Conservation (phyloP, 305 asterid species). For the Fraxinus angustifolia region DNA sequence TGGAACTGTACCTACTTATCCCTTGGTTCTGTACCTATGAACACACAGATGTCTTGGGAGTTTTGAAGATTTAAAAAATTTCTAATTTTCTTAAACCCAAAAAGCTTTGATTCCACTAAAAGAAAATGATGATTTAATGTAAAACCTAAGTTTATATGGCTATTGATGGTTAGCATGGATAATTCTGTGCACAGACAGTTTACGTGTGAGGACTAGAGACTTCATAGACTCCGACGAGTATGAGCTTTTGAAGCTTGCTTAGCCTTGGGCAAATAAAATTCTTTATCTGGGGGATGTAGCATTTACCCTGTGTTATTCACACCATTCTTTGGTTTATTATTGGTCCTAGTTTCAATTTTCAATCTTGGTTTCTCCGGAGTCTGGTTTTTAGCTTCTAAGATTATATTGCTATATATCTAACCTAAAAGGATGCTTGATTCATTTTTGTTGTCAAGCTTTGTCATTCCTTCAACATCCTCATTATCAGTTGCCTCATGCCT, state of each 20-base stretch:
- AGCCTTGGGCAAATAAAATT: not conserved
- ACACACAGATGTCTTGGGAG: not conserved
- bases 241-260: not conserved
- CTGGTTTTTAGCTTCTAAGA: not conserved
- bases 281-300: not conserved
- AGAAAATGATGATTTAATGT: not conserved
- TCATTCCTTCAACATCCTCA: not conserved
- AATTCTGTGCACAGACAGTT: not conserved
- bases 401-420: no score
- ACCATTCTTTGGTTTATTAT: not conserved
- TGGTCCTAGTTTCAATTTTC: not conserved
- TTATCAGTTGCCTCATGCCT: not conserved
- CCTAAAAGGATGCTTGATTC: not conserved
- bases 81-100: not conserved
- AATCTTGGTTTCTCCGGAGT: not conserved
- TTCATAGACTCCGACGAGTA: not conserved
- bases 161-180: not conserved
- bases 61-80: not conserved
- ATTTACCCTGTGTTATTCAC: not conserved
- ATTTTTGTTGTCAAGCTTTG: not conserved
- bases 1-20: not conserved
- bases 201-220: not conserved
- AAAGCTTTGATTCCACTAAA: not conserved
- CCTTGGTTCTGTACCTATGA: not conserved
- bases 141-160: not conserved